phyloP scores from a whole-genome alignment of 495 filamentous ascomycete species.

The Podospora anserina region DNA sequence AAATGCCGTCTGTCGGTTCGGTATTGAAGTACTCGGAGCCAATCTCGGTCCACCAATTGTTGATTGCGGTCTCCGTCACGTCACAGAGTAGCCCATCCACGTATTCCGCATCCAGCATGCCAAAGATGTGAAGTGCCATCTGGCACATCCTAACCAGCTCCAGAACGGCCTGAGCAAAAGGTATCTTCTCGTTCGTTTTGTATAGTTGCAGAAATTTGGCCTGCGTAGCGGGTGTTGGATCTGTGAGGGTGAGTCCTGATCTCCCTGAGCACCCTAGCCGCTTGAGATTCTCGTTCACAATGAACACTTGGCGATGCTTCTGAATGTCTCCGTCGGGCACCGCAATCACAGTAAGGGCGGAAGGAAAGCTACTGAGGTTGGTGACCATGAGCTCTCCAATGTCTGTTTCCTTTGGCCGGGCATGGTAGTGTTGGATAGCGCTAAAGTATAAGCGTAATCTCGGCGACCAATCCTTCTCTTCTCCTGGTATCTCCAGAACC shows the following conservation, averaged over 20 bases:
- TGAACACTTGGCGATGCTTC: constrained; percentile 77
- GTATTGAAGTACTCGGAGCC: constrained; percentile 85
- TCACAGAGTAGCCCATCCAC: constrained; percentile 92
- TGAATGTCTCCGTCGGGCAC: constrained; percentile 84
- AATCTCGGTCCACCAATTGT: constrained; percentile 95
- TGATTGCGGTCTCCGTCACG: constrained; percentile 82
- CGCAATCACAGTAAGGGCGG: constrained; percentile 79
- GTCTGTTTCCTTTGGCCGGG: constrained; percentile 75
- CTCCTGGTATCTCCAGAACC: constrained; percentile 78
- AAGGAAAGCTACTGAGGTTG: constrained; percentile 86
- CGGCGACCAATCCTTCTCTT: constrained; percentile 77
- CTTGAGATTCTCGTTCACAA: constrained; percentile 94
- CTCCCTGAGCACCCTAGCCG: constrained; percentile 87
- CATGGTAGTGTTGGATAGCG: constrained; percentile 78
- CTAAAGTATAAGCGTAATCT: constrained; percentile 80
- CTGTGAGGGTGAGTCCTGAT: constrained; percentile 72
- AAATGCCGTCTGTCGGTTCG: constrained; percentile 85
- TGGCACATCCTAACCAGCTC: constrained; percentile 94
- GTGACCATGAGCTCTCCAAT: constrained; percentile 89
- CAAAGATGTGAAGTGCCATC: constrained; percentile 81
- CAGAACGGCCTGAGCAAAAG: constrained; percentile 70
- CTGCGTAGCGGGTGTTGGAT: constrained; percentile 72
- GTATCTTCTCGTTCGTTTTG: constrained; percentile 75
- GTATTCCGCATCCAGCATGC: constrained; percentile 81
- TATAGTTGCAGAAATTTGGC: constrained; percentile 93